phyloP scores from a whole-genome alignment of 2,329 filamentous ascomycete species.

The Pseudogymnoascus sp. region DNA sequence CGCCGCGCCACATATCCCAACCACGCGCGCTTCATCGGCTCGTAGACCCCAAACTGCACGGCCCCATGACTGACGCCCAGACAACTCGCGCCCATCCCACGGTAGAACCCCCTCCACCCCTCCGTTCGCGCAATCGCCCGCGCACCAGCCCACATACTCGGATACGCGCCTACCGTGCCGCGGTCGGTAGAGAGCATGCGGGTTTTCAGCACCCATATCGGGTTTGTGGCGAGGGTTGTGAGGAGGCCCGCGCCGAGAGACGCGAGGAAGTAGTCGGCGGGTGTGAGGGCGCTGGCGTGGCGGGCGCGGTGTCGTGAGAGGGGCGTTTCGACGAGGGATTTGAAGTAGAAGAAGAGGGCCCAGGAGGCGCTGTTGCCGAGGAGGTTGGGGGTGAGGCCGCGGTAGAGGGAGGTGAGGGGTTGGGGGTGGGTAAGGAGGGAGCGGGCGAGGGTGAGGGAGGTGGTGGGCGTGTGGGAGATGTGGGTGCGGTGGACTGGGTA shows the following conservation, averaged over 20 bases:
- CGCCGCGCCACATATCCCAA: slow-evolving; percentile 45
- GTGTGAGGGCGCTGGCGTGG: slow-evolving; percentile 14
- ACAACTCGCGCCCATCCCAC: slow-evolving; percentile 73
- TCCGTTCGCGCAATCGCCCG: slow-evolving; percentile 59
- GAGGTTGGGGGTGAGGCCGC: slow-evolving; percentile 83
- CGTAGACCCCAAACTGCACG: slow-evolving; percentile 93
- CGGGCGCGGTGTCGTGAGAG: slow-evolving; percentile 21
- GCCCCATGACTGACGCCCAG: slow-evolving; percentile 87
- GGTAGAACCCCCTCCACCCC: slow-evolving; percentile 75
- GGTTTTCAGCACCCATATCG: slow-evolving; percentile 97
- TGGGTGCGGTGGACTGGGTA: slow-evolving; percentile 42
- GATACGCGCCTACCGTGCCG: slow-evolving; percentile 68
- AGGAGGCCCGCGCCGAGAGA: slow-evolving; percentile 63
- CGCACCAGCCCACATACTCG: slow-evolving; percentile 65
- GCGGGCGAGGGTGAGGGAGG: slow-evolving; percentile 45
- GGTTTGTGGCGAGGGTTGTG: slow-evolving; percentile 81
- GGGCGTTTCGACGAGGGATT: slow-evolving; percentile 44
- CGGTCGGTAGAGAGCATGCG: slow-evolving; percentile 86
- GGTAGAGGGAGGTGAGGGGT: slow-evolving; percentile 67
- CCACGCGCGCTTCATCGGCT: slow-evolving; percentile 50
- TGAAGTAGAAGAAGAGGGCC: slow-evolving; percentile 86
- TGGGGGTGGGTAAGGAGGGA: slow-evolving; percentile 37
- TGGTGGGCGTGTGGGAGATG: slow-evolving; percentile 31
- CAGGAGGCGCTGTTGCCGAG: slow-evolving; percentile 85
- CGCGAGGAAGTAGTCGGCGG: slow-evolving; percentile 68